Evolutionary conservation across 176 grass and related monocot species (phyloP).

Genomic region (Eleusine coracana): DNA sequence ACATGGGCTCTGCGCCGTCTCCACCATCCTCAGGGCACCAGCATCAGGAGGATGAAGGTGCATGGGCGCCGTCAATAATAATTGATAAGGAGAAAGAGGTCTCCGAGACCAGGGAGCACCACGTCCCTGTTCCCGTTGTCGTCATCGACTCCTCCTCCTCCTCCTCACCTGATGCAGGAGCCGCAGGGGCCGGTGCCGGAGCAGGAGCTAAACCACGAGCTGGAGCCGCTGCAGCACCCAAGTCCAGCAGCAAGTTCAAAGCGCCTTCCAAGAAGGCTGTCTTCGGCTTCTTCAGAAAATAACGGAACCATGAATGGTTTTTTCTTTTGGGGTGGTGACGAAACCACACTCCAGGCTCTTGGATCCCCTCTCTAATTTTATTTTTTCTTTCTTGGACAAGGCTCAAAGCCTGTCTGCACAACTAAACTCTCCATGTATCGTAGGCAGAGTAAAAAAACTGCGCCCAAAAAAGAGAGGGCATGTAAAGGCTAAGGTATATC

Average conservation of each 20-base stretch:
- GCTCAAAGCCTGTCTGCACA: neutral
- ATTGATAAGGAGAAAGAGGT: conserved; percentile 22
- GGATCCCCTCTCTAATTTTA: neutral
- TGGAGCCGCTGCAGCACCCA: neutral
- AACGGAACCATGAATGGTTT: neutral
- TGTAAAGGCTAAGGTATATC: no score
- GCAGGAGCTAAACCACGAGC: neutral
- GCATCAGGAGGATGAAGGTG: neutral
- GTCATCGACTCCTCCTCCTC: neutral
- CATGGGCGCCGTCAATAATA: neutral
- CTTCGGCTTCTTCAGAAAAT: conserved; percentile 60
- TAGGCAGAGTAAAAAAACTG: neutral
- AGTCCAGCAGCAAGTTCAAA: conserved; percentile 45
- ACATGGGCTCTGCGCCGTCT: neutral
- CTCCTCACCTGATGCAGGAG: neutral
- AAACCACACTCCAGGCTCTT: no score
- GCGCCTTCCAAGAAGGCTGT: conserved; percentile 41
- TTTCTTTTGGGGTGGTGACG: no score
- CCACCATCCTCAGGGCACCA: neutral
- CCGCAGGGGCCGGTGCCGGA: neutral
- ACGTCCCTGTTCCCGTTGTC: neutral
- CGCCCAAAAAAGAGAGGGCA: no score
- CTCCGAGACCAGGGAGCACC: conserved; percentile 33
- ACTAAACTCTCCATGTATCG: neutral
- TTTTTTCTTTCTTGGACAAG: neutral